Percentiles rank a stretch among this genome's conserved stretches.
Evolutionary conservation across 1,284 basidiomycete species (phyloP).

Genomic region (Dichomitus squalens): DNA sequence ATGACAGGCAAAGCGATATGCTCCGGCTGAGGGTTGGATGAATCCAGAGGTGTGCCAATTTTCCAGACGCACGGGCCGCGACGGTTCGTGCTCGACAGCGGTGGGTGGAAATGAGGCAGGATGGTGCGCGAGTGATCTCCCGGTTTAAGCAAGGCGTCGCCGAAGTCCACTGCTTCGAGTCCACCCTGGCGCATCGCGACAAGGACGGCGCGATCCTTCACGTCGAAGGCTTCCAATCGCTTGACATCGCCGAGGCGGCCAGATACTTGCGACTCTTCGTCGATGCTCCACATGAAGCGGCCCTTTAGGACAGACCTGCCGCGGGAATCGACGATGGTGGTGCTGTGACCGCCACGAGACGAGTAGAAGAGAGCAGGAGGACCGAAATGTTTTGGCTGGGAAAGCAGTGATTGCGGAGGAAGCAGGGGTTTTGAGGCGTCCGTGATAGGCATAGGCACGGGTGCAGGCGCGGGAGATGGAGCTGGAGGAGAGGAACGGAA

Average conservation of each 20-base stretch:
- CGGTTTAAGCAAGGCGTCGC: constrained; percentile 74
- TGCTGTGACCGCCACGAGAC: constrained; percentile 82
- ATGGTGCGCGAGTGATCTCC: constrained; percentile 73
- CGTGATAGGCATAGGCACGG: constrained; percentile 20
- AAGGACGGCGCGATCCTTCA: constrained; percentile 70
- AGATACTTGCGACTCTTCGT: constrained; percentile 46
- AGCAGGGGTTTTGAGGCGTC: constrained; percentile 62
- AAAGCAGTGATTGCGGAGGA: constrained; percentile 75
- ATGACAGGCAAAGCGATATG: constrained; percentile 38
- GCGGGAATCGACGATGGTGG: constrained; percentile 80
- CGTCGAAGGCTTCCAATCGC: constrained; percentile 76
- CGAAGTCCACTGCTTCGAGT: constrained; percentile 74
- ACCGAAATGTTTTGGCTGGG: constrained; percentile 80
- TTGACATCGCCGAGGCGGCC: constrained; percentile 76
- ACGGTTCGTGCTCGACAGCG: constrained; percentile 61
- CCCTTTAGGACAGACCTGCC: constrained; percentile 81
- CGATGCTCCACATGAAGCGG: constrained; percentile 74
- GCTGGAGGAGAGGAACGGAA: constrained; percentile 58
- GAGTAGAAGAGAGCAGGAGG: constrained; percentile 87
- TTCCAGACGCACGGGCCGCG: constrained; percentile 77
- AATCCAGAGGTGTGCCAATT: constrained; percentile 67
- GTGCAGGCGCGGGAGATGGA: constrained; percentile 21
- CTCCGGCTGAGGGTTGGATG: constrained; percentile 36
- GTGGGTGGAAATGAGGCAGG: constrained; percentile 67
- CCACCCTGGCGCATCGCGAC: constrained; percentile 84